Percentiles rank a stretch among this genome's conserved stretches.
Evolutionary conservation across 2,329 filamentous ascomycete species (phyloP).

Genomic region (Cordyceps fumosorosea): DNA sequence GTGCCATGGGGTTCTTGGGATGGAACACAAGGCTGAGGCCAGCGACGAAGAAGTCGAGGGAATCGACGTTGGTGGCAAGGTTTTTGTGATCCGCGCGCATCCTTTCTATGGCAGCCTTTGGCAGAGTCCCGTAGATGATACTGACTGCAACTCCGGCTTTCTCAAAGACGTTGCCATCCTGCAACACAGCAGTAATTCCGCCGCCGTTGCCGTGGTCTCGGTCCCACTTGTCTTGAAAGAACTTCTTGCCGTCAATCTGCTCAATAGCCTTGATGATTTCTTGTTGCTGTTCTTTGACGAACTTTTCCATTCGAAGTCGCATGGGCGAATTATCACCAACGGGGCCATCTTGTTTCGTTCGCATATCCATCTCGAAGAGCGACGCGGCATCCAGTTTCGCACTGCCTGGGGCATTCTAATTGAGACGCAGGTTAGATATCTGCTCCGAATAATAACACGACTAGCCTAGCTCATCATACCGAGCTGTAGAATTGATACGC

Average conservation of each 20-base stretch:
- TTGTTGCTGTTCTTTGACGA: constrained; percentile 89
- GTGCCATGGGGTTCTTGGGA: constrained; percentile 91
- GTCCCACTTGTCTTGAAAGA: constrained; percentile 79
- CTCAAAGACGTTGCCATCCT: constrained; percentile 95
- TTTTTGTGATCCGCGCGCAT: constrained; percentile 96
- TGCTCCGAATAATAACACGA: neutral
- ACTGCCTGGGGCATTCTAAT: constrained; percentile 36
- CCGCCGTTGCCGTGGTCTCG: constrained; percentile 86
- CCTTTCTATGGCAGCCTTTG: constrained; percentile 78
- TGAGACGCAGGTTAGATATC: neutral
- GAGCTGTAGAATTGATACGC: constrained; percentile 45
- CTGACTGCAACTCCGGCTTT: constrained; percentile 95
- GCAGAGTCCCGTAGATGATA: constrained; percentile 87
- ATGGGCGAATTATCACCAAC: constrained; percentile 79
- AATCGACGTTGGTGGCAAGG: constrained; percentile 69
- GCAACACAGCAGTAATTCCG: constrained; percentile 88
- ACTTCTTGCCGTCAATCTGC: constrained; percentile 74
- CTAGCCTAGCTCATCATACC: neutral
- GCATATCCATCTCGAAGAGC: constrained; percentile 78
- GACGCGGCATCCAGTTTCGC: constrained; percentile 54
- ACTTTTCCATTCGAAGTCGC: constrained; percentile 94
- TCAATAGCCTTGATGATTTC: constrained; percentile 80
- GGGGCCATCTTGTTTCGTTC: constrained; percentile 63
- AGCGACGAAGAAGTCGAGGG: constrained; percentile 89
- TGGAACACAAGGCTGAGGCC: constrained; percentile 91